phyloP scores from a whole-genome alignment of 768 basidiomycete genomes.

The Arthromyces matolae region DNA sequence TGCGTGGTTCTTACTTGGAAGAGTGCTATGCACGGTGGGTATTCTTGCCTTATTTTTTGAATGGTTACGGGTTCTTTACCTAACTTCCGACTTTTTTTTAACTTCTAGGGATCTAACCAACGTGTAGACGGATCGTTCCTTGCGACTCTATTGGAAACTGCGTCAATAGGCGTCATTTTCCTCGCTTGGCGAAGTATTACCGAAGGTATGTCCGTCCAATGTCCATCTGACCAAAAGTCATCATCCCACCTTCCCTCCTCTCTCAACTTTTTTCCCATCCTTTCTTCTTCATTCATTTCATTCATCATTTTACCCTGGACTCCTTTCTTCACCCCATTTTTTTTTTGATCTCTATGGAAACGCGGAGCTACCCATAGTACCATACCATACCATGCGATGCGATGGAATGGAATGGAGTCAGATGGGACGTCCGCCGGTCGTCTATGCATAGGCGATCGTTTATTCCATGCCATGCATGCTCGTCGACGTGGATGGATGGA shows the following conservation, averaged over 20 bases:
- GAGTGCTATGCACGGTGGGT: constrained; percentile 66
- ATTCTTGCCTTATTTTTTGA: neutral
- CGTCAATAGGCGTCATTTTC: constrained; percentile 62
- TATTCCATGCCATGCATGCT: too few relatives aligned
- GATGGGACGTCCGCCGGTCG: too few relatives aligned
- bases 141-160: constrained; percentile 80
- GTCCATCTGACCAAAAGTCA: too few relatives aligned
- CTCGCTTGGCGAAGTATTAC: constrained; percentile 87
- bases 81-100: neutral
- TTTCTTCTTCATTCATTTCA: neutral
- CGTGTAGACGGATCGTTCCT: constrained; percentile 87
- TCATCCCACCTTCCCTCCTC: neutral
- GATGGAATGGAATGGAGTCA: neutral
- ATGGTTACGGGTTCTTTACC: neutral
- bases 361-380: too few relatives aligned
- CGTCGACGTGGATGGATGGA: too few relatives aligned
- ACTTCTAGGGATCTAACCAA: constrained; percentile 49
- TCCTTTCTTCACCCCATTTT: too few relatives aligned
- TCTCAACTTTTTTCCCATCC: neutral
- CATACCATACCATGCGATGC: neutral
- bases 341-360: too few relatives aligned
- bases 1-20: constrained; percentile 76
- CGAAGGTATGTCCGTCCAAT: constrained; percentile 62
- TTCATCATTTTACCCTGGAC: neutral
- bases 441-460: too few relatives aligned